These are phyloP conservation scores for Mycena vulgaris DNA, from an alignment of 768 basidiomycete species.

Conservation along the genomic window DNA sequence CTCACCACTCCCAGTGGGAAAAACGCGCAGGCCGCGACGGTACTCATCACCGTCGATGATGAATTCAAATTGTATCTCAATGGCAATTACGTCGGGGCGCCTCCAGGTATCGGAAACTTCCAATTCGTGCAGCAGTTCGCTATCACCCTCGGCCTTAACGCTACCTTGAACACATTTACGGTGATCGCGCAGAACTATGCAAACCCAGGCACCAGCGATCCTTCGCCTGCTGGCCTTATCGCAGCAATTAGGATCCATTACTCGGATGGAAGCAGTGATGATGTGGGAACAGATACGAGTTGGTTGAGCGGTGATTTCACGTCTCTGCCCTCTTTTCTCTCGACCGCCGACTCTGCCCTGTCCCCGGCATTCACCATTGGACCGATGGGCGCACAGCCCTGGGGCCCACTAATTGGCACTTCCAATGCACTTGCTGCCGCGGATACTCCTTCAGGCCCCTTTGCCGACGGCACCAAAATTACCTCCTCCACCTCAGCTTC, in stretches of 20 bases:
- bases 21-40: background rate
- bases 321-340: constrained; percentile 4
- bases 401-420: background rate
- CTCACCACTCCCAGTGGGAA: background rate
- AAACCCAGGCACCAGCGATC: background rate
- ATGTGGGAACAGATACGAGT: constrained; percentile 8
- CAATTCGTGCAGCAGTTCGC: constrained; percentile 14
- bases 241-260: constrained; percentile 10
- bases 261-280: constrained; percentile 13
- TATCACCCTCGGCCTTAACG: constrained; percentile 6
- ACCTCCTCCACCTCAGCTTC: too few relatives aligned
- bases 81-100: background rate
- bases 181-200: constrained; percentile 20
- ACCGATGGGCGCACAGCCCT: constrained; percentile 1
- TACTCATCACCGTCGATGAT: background rate
- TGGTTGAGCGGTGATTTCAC: constrained; percentile 21
- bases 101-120: background rate
- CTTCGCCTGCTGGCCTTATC: constrained; percentile 21
- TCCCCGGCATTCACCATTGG: background rate
- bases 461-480: background rate
- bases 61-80: background rate
- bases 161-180: constrained; percentile 11
- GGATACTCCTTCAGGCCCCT: constrained; percentile 20
- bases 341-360: constrained; percentile 3
- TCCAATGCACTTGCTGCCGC: constrained; percentile 25